Evolutionary conservation across 2,329 filamentous ascomycete genomes (phyloP).

Genomic region (Aspergillus spinulosporus): DNA sequence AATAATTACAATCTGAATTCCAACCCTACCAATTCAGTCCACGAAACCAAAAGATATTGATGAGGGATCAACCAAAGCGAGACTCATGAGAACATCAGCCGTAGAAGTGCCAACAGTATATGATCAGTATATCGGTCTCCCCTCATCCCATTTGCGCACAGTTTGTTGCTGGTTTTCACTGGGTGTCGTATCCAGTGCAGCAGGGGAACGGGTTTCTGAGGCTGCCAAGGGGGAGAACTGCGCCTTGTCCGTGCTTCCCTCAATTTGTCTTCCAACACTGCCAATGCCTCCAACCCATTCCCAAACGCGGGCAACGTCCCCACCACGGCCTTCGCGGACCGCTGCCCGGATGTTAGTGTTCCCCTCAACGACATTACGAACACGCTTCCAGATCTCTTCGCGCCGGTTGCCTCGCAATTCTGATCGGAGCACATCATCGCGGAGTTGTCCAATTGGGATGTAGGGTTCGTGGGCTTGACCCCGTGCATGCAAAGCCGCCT

Average conservation of each 20-base stretch:
- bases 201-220: conserved; percentile 21
- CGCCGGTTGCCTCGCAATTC: conserved; percentile 75
- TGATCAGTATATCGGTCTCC: conserved; percentile 43
- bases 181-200: conserved; percentile 19
- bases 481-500: conserved; percentile 75
- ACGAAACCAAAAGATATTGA: neutral
- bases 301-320: conserved; percentile 63
- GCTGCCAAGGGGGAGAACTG: conserved; percentile 29
- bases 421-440: conserved; percentile 84
- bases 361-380: conserved; percentile 81
- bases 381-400: conserved; percentile 79
- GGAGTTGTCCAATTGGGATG: conserved; percentile 82
- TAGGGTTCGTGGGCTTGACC: conserved; percentile 71
- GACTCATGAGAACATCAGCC: neutral
- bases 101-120: neutral
- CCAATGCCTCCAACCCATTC: conserved; percentile 66
- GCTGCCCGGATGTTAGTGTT: conserved; percentile 88
- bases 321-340: conserved; percentile 61
- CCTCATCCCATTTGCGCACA: conserved; percentile 43
- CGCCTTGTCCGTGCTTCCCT: conserved; percentile 27
- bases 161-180: conserved; percentile 28
- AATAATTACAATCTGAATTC: conserved; percentile 6
- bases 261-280: conserved; percentile 47
- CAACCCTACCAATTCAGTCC: neutral
- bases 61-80: neutral